Conservation (phyloP, 495 filamentous ascomycete genomes). For the Thermothielavioides terrestris region DNA sequence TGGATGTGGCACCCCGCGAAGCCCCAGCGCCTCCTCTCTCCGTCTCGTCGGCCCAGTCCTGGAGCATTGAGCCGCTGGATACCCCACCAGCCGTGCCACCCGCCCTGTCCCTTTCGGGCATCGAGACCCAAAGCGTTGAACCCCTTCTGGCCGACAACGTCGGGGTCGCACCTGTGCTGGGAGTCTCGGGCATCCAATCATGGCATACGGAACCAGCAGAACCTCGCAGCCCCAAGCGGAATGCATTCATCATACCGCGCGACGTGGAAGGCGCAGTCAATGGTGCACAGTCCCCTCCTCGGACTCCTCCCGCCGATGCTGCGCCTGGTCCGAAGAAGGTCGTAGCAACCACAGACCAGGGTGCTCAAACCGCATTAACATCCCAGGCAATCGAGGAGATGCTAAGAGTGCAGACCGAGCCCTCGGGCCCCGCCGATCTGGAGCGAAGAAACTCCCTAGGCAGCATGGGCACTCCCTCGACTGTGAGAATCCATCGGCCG, state of each 20-base stretch:
- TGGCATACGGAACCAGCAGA: constrained; percentile 45
- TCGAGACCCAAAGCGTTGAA: constrained; percentile 34
- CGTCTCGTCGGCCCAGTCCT: constrained; percentile 15
- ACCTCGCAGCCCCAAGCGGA: constrained; percentile 37
- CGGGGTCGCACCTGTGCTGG: constrained; percentile 21
- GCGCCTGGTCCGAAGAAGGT: constrained; percentile 27
- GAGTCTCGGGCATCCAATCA: constrained; percentile 42
- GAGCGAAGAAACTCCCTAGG: constrained; percentile 15
- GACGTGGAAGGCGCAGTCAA: constrained; percentile 17
- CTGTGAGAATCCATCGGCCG: constrained; percentile 27
- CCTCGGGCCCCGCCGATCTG: constrained; percentile 20
- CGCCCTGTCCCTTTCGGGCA: constrained; percentile 14
- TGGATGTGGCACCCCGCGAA: constrained; percentile 28
- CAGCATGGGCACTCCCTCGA: constrained; percentile 24
- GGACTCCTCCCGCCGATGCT: constrained; percentile 28
- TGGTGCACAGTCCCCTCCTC: constrained; percentile 15
- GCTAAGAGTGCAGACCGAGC: constrained; percentile 37
- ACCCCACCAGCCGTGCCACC: constrained; percentile 9
- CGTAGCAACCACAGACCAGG: constrained; percentile 50
- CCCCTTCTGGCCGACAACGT: constrained; percentile 13
- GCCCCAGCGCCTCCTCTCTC: constrained; percentile 9
- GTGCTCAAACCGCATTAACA: constrained; percentile 66
- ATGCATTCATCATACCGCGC: constrained; percentile 41
- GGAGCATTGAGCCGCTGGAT: constrained; percentile 15
- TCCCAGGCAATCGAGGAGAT: constrained; percentile 62